These are phyloP conservation scores for Mayamaea pseudoterrestris DNA, from an alignment of 108 stramenopile genomes.

Conservation along the genomic window DNA sequence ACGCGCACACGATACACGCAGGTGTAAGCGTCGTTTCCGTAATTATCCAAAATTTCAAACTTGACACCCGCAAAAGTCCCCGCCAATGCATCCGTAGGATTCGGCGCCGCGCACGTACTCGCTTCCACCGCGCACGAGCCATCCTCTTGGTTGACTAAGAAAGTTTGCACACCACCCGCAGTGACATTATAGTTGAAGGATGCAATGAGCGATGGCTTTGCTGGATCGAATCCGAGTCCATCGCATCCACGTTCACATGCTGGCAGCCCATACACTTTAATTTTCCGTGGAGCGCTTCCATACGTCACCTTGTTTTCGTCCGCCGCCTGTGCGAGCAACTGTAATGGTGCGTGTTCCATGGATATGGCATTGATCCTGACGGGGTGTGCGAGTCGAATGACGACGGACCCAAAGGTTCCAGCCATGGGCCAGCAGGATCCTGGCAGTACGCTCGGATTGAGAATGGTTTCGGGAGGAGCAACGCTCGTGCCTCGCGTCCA, in stretches of 20 bases:
- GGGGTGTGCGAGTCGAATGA: slow-evolving; percentile 36
- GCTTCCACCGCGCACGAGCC: slow-evolving; percentile 19
- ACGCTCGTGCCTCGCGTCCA: background rate
- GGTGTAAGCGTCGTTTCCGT: slow-evolving; percentile 63
- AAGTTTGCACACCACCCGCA: slow-evolving; percentile 22
- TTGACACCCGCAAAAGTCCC: slow-evolving; percentile 18
- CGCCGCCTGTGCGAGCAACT: slow-evolving; percentile 5
- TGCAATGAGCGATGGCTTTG: slow-evolving; percentile 33
- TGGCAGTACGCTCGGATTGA: slow-evolving; percentile 19
- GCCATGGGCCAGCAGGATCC: slow-evolving; percentile 55
- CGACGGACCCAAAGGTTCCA: slow-evolving; percentile 33
- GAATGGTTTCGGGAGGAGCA: slow-evolving; percentile 23
- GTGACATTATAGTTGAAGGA: slow-evolving; percentile 35
- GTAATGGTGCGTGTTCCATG: slow-evolving; percentile 45
- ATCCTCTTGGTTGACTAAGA: slow-evolving; percentile 16
- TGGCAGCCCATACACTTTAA: slow-evolving; percentile 54
- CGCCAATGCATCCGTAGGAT: slow-evolving; percentile 1
- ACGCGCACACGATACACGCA: slow-evolving; percentile 71
- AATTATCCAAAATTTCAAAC: slow-evolving; percentile 54
- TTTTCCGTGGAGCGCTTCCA: slow-evolving; percentile 50
- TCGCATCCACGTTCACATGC: slow-evolving; percentile 22
- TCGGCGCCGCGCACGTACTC: slow-evolving; percentile 18
- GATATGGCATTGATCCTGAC: slow-evolving; percentile 40
- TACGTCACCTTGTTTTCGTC: too few species aligned
- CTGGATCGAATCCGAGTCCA: slow-evolving; percentile 40